A percentile compares a stretch with the other conserved stretches of the same genome.
phyloP scores from a whole-genome alignment of 495 filamentous ascomycete species.

The Bacidia rubella region DNA sequence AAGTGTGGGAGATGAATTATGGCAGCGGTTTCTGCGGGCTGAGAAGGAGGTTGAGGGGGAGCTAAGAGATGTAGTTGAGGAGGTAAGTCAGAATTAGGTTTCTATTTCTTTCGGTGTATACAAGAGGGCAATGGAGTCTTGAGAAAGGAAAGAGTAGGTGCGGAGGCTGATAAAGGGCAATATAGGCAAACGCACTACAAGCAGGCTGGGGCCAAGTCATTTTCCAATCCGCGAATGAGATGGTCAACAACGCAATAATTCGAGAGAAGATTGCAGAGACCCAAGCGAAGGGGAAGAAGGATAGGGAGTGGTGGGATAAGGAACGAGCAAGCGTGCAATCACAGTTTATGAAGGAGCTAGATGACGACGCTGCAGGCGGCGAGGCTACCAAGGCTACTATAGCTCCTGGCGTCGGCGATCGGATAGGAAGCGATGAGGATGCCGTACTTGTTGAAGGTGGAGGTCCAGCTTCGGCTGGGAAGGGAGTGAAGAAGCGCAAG shows the following conservation, averaged over 20 bases:
- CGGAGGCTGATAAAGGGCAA: neutral
- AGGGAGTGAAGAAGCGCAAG: constrained; percentile 47
- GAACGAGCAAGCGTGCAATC: constrained; percentile 60
- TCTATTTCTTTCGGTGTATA: neutral
- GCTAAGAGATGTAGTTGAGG: constrained; percentile 79
- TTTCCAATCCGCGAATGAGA: constrained; percentile 87
- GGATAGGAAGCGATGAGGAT: constrained; percentile 60
- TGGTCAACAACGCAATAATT: constrained; percentile 52
- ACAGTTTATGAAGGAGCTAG: constrained; percentile 76
- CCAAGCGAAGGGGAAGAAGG: constrained; percentile 49
- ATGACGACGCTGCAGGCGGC: constrained; percentile 29
- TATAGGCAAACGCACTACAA: constrained; percentile 70
- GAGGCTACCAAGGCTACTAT: constrained; percentile 15
- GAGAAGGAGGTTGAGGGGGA: constrained; percentile 98
- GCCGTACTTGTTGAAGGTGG: constrained; percentile 69
- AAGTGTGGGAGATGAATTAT: constrained; percentile 89
- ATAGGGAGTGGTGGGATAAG: constrained; percentile 83
- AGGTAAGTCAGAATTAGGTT: constrained; percentile 54
- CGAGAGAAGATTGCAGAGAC: constrained; percentile 49
- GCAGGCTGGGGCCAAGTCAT: constrained; percentile 85
- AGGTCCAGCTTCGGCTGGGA: constrained; percentile 34
- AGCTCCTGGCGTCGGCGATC: constrained; percentile 13
- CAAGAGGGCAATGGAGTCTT: no score
- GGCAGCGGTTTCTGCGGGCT: constrained; percentile 78
- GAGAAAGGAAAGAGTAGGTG: no score